Evolutionary conservation across 2,329 filamentous ascomycete species (phyloP).

Genomic region (Colletotrichum filicis): DNA sequence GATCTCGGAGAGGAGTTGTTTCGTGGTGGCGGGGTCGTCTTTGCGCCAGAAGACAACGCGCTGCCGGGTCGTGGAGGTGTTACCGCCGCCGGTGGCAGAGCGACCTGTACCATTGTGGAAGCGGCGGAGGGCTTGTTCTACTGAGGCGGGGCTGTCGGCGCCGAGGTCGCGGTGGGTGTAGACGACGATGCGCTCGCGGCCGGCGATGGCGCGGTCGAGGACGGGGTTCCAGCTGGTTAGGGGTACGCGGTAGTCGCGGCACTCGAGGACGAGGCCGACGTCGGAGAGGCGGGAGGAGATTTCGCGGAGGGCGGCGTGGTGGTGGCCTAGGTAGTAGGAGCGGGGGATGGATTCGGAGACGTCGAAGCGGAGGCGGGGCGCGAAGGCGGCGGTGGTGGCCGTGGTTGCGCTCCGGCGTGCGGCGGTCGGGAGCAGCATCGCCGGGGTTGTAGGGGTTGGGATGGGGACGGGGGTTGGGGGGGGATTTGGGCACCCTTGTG

Average conservation of each 20-base stretch:
- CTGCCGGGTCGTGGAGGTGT: constrained; percentile 23
- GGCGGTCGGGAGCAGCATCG: constrained; percentile 32
- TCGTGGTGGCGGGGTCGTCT: constrained; percentile 45
- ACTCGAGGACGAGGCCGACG: constrained; percentile 92
- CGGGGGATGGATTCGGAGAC: constrained; percentile 79
- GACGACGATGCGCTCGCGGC: constrained; percentile 80
- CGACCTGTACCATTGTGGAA: constrained; percentile 42
- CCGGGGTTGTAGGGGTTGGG: neutral
- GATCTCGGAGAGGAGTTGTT: constrained; percentile 51
- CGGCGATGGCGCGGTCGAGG: constrained; percentile 82
- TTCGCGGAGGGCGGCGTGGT: constrained; percentile 81
- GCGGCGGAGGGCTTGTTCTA: constrained; percentile 42
- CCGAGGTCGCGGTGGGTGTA: constrained; percentile 92
- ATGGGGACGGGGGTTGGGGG: neutral
- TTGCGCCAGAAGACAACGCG: constrained; percentile 58
- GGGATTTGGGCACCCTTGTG: neutral
- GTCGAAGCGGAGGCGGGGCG: constrained; percentile 79
- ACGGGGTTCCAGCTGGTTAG: constrained; percentile 90
- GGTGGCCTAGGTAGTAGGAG: constrained; percentile 96
- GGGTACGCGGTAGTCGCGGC: constrained; percentile 91
- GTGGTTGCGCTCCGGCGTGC: constrained; percentile 30
- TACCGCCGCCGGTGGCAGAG: constrained; percentile 4
- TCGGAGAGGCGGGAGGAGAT: constrained; percentile 85
- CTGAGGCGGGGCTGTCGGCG: constrained; percentile 42
- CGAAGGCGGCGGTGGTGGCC: constrained; percentile 59